phyloP scores from a whole-genome alignment of 1,139 yeast genomes.

The Debaryomyces coudertii region DNA sequence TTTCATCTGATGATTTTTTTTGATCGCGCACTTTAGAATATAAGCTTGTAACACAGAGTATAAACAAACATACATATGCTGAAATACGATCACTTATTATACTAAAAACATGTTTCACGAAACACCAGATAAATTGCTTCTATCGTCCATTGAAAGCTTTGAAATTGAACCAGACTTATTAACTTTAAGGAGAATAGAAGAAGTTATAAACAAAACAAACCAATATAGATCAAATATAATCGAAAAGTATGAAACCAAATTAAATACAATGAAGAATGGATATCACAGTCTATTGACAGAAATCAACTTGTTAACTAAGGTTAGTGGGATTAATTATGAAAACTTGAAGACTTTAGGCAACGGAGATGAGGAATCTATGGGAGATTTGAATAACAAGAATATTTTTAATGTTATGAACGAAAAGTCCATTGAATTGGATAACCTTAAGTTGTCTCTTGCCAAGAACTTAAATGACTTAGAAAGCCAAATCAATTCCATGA shows the following conservation, averaged over 20 bases:
- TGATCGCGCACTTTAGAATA: constrained; percentile 1
- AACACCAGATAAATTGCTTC: constrained; percentile 41
- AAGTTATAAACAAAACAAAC: constrained; percentile 34
- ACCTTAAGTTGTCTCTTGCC: constrained; percentile 55
- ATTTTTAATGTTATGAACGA: constrained; percentile 31
- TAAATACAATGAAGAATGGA: constrained; percentile 25
- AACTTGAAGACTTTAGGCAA: constrained; percentile 16
- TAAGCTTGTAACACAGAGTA: neutral
- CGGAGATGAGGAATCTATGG: constrained; percentile 7
- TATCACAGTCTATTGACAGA: constrained; percentile 25
- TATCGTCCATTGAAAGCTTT: constrained; percentile 49
- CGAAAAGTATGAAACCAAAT: constrained; percentile 24
- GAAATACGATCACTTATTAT: neutral
- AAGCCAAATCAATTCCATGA: constrained; percentile 50
- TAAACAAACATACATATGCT: neutral
- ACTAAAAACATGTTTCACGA: constrained; percentile 29
- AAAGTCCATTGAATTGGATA: constrained; percentile 45
- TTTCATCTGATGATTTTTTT: constrained; percentile 4
- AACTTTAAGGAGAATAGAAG: constrained; percentile 51
- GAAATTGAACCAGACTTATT: constrained; percentile 57
- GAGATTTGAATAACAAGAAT: constrained; percentile 20
- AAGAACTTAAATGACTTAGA: constrained; percentile 61
- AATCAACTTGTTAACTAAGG: constrained; percentile 26
- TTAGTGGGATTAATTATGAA: constrained; percentile 21
- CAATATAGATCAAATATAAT: constrained; percentile 29